Evolutionary conservation across 2,329 filamentous ascomycete genomes (phyloP).

Genomic region (Aspergillus intermedius): DNA sequence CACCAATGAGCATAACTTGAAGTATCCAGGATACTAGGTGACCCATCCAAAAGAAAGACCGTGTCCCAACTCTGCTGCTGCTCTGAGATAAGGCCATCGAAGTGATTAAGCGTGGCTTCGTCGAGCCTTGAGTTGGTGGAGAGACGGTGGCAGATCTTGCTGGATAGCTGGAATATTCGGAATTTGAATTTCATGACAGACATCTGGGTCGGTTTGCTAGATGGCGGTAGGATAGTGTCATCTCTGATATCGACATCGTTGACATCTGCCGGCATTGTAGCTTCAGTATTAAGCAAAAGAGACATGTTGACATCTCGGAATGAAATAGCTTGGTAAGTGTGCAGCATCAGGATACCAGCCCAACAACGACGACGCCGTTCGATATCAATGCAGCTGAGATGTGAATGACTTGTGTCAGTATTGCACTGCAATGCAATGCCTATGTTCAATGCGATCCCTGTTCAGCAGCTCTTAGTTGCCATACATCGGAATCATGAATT

Average conservation of each 20-base stretch:
- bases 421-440: conserved; percentile 25
- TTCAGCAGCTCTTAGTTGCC: not conserved
- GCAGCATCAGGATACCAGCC: conserved; percentile 26
- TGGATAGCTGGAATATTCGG: conserved; percentile 21
- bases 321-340: conserved; percentile 25
- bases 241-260: conserved; percentile 17
- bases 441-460: conserved; percentile 22
- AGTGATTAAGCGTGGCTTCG: not conserved
- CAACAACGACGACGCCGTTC: conserved; percentile 26
- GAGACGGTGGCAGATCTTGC: conserved; percentile 18
- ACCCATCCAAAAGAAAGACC: conserved; percentile 9
- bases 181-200: conserved; percentile 25
- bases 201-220: conserved; percentile 24
- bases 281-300: conserved; percentile 17
- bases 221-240: conserved; percentile 5
- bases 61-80: conserved; percentile 16
- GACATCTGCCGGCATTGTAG: conserved; percentile 17
- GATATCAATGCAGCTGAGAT: conserved; percentile 13
- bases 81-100: conserved; percentile 11
- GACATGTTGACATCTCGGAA: conserved; percentile 18
- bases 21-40: conserved; percentile 12
- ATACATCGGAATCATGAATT: not conserved
- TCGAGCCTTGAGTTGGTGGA: conserved; percentile 7
- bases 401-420: conserved; percentile 8
- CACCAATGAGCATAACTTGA: conserved; percentile 21